A percentile compares a stretch with the other conserved stretches of the same genome.
Conservation (phyloP, 2,329 filamentous ascomycete species). For the Clonostachys byssicola region DNA sequence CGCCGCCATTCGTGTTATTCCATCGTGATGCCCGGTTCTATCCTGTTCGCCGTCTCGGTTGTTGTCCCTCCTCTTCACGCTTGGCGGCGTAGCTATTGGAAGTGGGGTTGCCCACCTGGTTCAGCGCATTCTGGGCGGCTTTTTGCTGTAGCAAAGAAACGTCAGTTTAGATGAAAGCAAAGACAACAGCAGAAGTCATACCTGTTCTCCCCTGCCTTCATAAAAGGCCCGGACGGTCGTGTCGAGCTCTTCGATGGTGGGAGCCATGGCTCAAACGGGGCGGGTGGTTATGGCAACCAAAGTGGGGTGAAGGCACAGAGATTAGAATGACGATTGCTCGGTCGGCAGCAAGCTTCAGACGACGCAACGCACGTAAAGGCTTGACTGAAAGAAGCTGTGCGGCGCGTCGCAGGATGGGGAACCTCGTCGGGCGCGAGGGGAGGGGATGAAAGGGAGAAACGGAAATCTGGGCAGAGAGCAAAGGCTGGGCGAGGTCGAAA, state of each 20-base stretch:
- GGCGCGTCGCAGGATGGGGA: background rate
- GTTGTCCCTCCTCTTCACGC: background rate
- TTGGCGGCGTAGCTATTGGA: background rate
- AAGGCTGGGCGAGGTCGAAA: background rate
- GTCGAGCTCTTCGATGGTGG: constrained; percentile 91
- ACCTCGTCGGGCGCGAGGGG: background rate
- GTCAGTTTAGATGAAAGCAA: constrained; percentile 26
- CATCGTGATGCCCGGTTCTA: too few relatives aligned
- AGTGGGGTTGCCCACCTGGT: constrained; percentile 63
- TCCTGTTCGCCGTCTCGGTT: too few relatives aligned
- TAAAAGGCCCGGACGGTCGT: constrained; percentile 95
- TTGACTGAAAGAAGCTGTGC: background rate
- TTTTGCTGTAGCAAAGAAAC: constrained; percentile 70
- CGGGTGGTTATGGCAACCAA: constrained; percentile 6
- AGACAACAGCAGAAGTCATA: constrained; percentile 40
- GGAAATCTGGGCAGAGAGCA: background rate
- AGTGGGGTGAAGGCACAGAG: background rate
- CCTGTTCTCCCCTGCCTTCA: constrained; percentile 90
- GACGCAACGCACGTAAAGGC: constrained; percentile 1
- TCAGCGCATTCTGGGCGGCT: constrained; percentile 86
- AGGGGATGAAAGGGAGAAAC: background rate
- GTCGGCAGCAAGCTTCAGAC: background rate
- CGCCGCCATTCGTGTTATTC: too few relatives aligned
- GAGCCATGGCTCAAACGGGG: constrained; percentile 48
- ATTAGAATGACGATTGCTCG: background rate